A percentile compares a stretch with the other conserved stretches of the same genome.
These are phyloP conservation scores for Pichia occidentalis DNA, from an alignment of 805 yeast genomes.

Conservation along the genomic window DNA sequence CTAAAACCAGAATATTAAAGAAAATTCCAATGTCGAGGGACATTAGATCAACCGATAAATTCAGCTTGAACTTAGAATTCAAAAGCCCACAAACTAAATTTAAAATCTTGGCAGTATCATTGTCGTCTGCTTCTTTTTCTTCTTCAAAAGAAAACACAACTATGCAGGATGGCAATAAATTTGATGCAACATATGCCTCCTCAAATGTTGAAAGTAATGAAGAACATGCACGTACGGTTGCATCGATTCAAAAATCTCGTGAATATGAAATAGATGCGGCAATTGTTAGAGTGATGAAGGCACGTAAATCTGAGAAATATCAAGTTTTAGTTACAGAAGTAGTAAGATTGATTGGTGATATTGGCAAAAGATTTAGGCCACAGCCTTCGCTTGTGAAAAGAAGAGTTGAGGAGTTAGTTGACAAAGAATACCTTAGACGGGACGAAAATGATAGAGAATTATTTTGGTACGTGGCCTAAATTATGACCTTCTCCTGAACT, in stretches of 20 bases:
- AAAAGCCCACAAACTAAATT: constrained; percentile 61
- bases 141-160: background rate
- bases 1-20: constrained; percentile 65
- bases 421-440: constrained; percentile 74
- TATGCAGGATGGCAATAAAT: background rate
- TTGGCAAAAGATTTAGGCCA: constrained; percentile 62
- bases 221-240: constrained; percentile 48
- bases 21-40: constrained; percentile 74
- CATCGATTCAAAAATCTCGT: constrained; percentile 56
- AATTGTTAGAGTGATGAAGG: constrained; percentile 80
- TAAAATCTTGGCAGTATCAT: constrained; percentile 65
- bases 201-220: constrained; percentile 43
- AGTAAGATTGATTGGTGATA: constrained; percentile 37
- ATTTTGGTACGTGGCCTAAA: constrained; percentile 60
- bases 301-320: constrained; percentile 54
- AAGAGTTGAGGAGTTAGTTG: constrained; percentile 68
- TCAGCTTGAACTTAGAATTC: constrained; percentile 62
- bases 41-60: constrained; percentile 55
- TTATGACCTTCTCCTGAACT: background rate
- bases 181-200: constrained; percentile 8
- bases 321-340: constrained; percentile 63
- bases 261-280: constrained; percentile 75
- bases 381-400: constrained; percentile 60
- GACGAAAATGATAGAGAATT: constrained; percentile 51
- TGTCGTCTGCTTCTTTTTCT: constrained; percentile 20